Conservation (phyloP, 2,329 filamentous ascomycete species). For the Paecilomyces niveus region DNA sequence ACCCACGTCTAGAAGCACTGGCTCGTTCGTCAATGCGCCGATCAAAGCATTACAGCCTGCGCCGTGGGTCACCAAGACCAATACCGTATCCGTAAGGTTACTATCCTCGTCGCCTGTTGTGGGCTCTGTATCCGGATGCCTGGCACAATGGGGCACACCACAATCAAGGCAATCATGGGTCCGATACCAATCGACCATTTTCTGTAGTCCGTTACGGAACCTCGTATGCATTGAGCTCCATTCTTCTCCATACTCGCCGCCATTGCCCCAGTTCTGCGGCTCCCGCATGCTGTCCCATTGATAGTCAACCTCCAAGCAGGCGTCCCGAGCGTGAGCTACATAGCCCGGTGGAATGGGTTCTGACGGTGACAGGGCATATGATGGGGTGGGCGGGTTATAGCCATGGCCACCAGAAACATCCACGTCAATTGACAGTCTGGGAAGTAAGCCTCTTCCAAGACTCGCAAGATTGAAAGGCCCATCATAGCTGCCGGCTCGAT, state of each 20-base stretch:
- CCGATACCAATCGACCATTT: conserved; percentile 76
- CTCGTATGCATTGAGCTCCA: conserved; percentile 94
- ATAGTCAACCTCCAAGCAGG: conserved; percentile 80
- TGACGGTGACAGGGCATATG: conserved; percentile 73
- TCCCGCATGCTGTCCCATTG: conserved; percentile 89
- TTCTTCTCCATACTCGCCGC: conserved; percentile 83
- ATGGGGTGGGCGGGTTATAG: conserved; percentile 71
- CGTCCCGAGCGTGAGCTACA: conserved; percentile 81
- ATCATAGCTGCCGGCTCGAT: conserved; percentile 43
- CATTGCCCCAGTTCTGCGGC: conserved; percentile 75
- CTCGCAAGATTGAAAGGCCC: conserved; percentile 12
- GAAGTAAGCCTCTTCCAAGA: conserved; percentile 15
- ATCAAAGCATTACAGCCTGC: conserved; percentile 95
- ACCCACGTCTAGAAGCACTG: conserved; percentile 81
- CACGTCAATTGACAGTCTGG: conserved; percentile 26
- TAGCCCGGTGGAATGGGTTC: conserved; percentile 82
- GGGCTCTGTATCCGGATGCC: conserved; percentile 12
- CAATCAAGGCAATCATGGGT: conserved; percentile 33
- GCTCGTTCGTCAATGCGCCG: conserved; percentile 82
- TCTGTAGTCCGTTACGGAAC: conserved; percentile 71
- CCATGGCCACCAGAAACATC: conserved; percentile 27
- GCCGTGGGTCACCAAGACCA: conserved; percentile 87
- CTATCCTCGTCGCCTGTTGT: conserved; percentile 44
- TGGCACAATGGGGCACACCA: conserved; percentile 41
- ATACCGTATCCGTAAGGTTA: conserved; percentile 64